Base-by-base conservation (phyloP, 192 early-diverging fungal species). In the Kappamyces sp. region DNA sequence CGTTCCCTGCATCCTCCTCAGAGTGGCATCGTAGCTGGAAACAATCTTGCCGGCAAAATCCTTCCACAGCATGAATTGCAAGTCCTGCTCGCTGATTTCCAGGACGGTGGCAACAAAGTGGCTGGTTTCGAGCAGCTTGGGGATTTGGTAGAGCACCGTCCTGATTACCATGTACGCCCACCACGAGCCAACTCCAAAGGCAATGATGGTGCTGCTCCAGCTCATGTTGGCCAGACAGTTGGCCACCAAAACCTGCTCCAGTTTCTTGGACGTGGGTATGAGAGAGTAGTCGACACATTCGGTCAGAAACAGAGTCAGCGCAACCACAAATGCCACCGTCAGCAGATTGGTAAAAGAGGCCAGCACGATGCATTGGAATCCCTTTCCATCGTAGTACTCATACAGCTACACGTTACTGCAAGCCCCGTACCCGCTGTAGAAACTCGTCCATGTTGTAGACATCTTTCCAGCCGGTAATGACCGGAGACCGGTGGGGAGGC, bases 251-350 rank as follows among this genome's bases (percentile, higher is more conserved):
- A 97, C 87, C 12, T 91, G 85, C 0, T 77, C 71, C 44, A 99
- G 72, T 43, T 70, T 74, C 58, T 86, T 79, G 40, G 83, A 79
- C 46, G 74, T 66, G 8, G 82, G 77, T n/a, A 97, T 75, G 47
- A 80, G 75, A 8, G 87, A 78, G 66, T 94, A 90, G 70, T 98
- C 87, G 36, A 99, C 79, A 74, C 97, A 98, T 13, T 86, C 84
- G 58, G 89, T 71, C 12, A 96, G 73, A 73, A 98, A 99, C 0
- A 86, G 89, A 31, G 90, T 84, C 64, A 99, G 92, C 48, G 65
- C 67, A 23, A 97, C 48, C 39, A 40, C 51, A 54, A 69, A 32
- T 5, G 38, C 39, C 2, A 82, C 83, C 76, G 76, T 87, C 83
- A 93, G 60, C 50, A 97, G 73, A 61, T 93, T 90, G 40, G 90